phyloP scores from a whole-genome alignment of 345 rosid genomes.

The Lenwebbia sp. region DNA sequence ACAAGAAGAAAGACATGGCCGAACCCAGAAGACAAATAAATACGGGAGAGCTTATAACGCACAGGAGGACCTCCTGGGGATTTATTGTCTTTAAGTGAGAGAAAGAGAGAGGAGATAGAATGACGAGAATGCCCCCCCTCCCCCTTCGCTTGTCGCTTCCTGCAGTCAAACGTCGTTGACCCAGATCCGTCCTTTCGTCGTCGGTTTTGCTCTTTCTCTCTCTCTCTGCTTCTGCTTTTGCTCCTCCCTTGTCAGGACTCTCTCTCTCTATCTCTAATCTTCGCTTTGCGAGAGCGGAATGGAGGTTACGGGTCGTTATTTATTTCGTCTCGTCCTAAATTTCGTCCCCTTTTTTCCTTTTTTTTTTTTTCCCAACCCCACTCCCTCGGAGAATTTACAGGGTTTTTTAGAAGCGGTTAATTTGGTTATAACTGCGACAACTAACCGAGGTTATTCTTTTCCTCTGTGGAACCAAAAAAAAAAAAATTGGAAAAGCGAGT shows the following conservation, averaged over 20 bases:
- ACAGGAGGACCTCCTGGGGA: too few species aligned
- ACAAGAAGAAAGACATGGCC: not conserved
- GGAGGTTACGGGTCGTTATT: not conserved
- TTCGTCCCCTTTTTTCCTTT: not conserved
- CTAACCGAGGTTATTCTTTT: not conserved
- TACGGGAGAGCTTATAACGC: not conserved
- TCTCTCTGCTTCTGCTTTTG: not conserved
- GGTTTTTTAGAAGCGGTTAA: not conserved
- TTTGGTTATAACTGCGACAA: not conserved
- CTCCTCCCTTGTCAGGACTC: not conserved
- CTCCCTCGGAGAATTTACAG: not conserved
- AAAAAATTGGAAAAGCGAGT: too few species aligned
- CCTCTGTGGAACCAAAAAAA: too few species aligned
- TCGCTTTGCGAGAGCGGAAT: not conserved
- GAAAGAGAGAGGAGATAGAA: not conserved
- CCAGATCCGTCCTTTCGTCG: constrained; percentile 8
- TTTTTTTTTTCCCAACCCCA: not conserved
- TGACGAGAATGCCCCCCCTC: not conserved
- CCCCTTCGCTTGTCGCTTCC: not conserved
- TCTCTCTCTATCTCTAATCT: not conserved
- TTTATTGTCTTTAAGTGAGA: not conserved
- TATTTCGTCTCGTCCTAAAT: not conserved
- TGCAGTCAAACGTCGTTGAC: constrained; percentile 12
- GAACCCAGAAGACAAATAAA: not conserved
- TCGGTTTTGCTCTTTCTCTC: not conserved